A percentile compares a stretch with the other conserved stretches of the same genome.
Conservation (phyloP, 306 rosid genomes). For the Potentilla sterilis region DNA sequence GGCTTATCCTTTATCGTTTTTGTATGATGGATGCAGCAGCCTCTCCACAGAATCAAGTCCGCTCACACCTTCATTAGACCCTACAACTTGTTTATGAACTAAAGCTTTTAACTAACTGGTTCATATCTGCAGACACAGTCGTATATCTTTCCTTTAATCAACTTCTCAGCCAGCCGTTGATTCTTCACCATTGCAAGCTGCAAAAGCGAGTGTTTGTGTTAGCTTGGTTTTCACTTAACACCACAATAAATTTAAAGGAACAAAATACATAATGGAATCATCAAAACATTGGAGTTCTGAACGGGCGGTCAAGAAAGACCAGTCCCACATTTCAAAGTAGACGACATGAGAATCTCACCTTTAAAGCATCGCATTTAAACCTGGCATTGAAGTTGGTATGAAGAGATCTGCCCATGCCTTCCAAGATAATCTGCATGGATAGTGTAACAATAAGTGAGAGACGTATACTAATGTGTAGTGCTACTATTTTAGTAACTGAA, state of each 20-base stretch:
- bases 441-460: background rate
- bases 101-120: slow-evolving; percentile 50
- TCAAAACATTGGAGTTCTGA: background rate
- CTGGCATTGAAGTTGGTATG: slow-evolving; percentile 90
- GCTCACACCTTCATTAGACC: background rate
- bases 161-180: slow-evolving; percentile 91
- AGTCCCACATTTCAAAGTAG: background rate
- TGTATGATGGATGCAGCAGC: background rate
- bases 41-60: background rate
- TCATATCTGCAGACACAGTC: slow-evolving; percentile 88
- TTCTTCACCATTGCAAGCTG: slow-evolving; percentile 99
- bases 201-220: slow-evolving; percentile 15
- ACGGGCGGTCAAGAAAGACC: background rate
- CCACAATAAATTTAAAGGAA: background rate
- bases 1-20: background rate
- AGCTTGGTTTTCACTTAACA: background rate
- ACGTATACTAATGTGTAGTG: background rate
- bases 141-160: slow-evolving; percentile 75
- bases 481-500: slow-evolving; percentile 8
- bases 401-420: slow-evolving; percentile 96
- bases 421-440: slow-evolving; percentile 77
- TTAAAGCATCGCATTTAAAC: slow-evolving; percentile 85
- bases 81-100: background rate
- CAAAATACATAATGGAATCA: background rate
- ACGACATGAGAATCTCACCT: slow-evolving; percentile 46